phyloP scores from a whole-genome alignment of 2,329 filamentous ascomycete genomes.

The Cryphonectria carpinicola region DNA sequence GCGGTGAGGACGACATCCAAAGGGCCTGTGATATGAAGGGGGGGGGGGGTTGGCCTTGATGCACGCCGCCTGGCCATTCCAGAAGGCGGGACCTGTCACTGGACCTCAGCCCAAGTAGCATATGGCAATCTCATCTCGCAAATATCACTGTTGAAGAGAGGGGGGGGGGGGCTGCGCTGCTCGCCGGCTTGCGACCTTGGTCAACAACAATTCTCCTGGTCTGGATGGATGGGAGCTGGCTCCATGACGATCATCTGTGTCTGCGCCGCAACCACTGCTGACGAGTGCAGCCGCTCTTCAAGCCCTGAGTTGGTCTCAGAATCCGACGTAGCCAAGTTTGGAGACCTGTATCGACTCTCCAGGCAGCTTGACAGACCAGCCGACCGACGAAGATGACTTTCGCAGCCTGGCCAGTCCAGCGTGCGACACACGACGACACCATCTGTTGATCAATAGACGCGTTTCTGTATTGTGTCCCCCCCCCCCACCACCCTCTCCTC shows the following conservation, averaged over 20 bases:
- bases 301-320: not conserved
- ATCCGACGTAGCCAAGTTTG: not conserved
- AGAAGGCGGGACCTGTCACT: not conserved
- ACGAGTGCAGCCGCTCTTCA: not conserved
- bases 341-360: conserved; percentile 5
- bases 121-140: not conserved
- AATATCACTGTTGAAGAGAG: not conserved
- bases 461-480: conserved; percentile 22
- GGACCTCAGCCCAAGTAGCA: not conserved
- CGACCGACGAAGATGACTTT: conserved; percentile 9
- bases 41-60: not conserved
- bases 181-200: not conserved
- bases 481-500: too few species aligned
- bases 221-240: not conserved
- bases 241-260: not conserved
- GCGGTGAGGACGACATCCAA: not conserved
- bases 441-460: not conserved
- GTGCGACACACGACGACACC: conserved; percentile 8
- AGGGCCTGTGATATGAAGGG: not conserved
- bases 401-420: conserved; percentile 7
- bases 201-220: not conserved
- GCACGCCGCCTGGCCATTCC: not conserved
- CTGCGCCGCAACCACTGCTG: not conserved
- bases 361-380: conserved; percentile 7
- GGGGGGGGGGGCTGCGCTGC: not conserved